Base-by-base conservation (phyloP, 306 rosid species). In the Sindora glabra region DNA sequence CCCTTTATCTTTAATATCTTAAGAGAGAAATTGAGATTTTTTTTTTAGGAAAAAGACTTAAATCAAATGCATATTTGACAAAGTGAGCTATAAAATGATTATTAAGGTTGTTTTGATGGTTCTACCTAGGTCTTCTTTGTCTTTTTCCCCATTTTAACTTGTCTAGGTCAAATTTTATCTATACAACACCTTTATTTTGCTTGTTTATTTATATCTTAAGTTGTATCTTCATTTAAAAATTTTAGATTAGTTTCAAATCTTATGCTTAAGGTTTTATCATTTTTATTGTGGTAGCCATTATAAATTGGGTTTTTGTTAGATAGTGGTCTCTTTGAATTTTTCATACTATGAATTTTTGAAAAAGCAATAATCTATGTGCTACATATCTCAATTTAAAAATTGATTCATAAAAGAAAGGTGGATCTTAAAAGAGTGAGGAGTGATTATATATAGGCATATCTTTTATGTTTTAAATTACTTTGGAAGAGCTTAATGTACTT, bases 381-480 rank as follows among this genome's bases (percentile, higher is more conserved):
- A 56, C 62, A 24, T 15, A 17, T 63, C 24, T 16, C 64, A 61
- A 62, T 77, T 50, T 57, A 68, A 56, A 61, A 33, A 41, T 57
- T 6, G 52, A 33, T 8, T 51, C 8, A 24, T 6, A 58, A 68
- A 44, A 65, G 17, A 50, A 56, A 10, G 39, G n/a, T 48, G 63
- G 62, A 55, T 48, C 5, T 14, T 53, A 14, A 60, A 24, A 55
- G 56, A 36, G 53, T 70, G 52, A 49, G 16, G 56, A 37, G 10
- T 49, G 56, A 67, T 62, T 67, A 53, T 71, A 51, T 62, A 44
- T 58, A 17, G 24, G 65, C 69, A 37, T 38, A 36, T 51, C 64
- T 27, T 44, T 46, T 62, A 48, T 67, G 26, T 63, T 53, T 44
- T 29, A 27, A 38, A 59, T 58, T 50, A 52, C 48, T 64, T 50